Conservation (phyloP, 345 rosid species). For the Arabis alpina region DNA sequence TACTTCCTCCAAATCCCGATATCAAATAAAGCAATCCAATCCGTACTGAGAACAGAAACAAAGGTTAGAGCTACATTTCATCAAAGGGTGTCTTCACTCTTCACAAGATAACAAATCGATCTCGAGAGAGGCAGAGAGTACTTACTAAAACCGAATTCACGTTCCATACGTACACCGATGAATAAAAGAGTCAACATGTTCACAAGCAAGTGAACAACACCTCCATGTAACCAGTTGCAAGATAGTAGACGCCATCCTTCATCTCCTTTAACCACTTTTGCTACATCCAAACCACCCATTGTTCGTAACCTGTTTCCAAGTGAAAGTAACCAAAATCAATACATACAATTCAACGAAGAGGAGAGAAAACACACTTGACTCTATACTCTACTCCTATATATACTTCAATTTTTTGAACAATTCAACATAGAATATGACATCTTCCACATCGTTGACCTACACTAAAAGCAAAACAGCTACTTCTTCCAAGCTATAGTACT, state of each 20-base stretch:
- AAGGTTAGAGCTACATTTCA: conserved; percentile 12
- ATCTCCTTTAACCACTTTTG: conserved; percentile 61
- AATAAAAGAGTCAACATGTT: conserved; percentile 88
- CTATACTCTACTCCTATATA: conserved; percentile 4
- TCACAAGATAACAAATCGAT: neutral
- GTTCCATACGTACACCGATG: conserved; percentile 88
- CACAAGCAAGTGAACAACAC: conserved; percentile 80
- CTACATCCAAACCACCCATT: conserved; percentile 78
- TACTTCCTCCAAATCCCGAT: conserved; percentile 94
- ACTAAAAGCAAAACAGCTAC: conserved; percentile 4
- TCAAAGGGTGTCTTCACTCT: neutral
- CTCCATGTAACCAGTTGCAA: conserved; percentile 92
- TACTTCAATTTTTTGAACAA: conserved; percentile 5
- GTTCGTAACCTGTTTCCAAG: conserved; percentile 58
- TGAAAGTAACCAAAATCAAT: conserved; percentile 16
- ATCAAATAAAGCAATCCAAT: conserved; percentile 83
- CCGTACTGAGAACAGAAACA: conserved; percentile 50
- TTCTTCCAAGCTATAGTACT: neutral
- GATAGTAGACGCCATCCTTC: conserved; percentile 86
- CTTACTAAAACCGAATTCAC: conserved; percentile 91
- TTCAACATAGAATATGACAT: neutral
- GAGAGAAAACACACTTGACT: neutral
- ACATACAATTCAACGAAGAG: neutral
- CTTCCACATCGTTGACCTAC: neutral
- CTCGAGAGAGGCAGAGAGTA: conserved; percentile 8